Base-by-base conservation (phyloP, 805 yeast species). In the Candida methanosorbosa region DNA sequence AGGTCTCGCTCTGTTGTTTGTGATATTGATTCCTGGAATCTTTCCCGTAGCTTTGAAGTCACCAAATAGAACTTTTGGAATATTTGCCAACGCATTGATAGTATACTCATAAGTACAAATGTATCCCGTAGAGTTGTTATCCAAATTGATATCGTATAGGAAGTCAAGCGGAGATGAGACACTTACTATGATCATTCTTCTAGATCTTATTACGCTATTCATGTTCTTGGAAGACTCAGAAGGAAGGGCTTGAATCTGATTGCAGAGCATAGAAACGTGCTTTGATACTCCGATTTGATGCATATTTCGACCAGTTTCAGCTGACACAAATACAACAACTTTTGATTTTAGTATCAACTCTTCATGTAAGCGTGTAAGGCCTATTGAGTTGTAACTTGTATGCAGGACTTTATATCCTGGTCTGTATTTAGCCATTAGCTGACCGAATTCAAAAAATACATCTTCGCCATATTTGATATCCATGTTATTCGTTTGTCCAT, bases 31-130 rank as follows among this genome's bases (percentile, higher is more conserved):
- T 1, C 80, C 80, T 0, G 81, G 81, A 18, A 76, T 66, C 30
- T 66, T 58, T 1, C 81, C 81, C 26, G 59, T 63, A 1, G 81
- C 64, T 13, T 53, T 54, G 14, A 59, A 44, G 32, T 64, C 66
- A 3, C 82, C 82, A 68, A 76, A 70, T 33, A 75, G 49, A 3
- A 72, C 68, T 8, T 65, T 63, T 3, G 68, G 75, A 21, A 72
- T 44, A 35, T 72, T 64, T 21, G 64, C 60, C 30, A 76, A 53
- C 3, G 70, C 78, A 43, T 64, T 66, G 15, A 59, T 53, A 1
- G 81, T 74, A 48, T 73, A 76, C 51, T 75, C 82, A 47, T 70
- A 75, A 34, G 76, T 68, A 44, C 81, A 76, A 31, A 76, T 51
- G 47, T 75, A 75, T 4, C 29, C 29, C 5, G 29, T 30, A 71